Evolutionary conservation across 331 rosid species (phyloP), one percentile per base, ranked within the genome.

Genomic region (Quercus tomentella): DNA sequence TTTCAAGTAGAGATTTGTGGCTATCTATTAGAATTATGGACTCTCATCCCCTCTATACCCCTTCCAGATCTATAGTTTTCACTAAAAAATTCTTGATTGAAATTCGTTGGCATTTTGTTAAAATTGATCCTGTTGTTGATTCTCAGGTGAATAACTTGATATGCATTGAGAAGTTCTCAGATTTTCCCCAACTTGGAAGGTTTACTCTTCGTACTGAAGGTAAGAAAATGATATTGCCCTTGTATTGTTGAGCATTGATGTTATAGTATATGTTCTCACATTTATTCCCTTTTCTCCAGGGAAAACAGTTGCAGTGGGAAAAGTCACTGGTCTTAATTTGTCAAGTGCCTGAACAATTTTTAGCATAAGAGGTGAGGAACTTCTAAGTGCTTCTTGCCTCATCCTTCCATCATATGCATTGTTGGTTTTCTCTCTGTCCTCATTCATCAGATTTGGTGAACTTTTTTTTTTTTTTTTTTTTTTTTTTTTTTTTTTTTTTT

Each of bases 161-260:
- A 79, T 93, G 99, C 79, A 5, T 93, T 14, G 99, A 96, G 88
- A 92, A 87, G 82, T 96, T 96, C 66, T 31, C 95, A 15, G 90
- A 90, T 68, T 87, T 89, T 76, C 92, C 97, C 2, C 99, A 93
- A 77, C 97, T 96, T 18, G 99, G 99, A 84, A 89, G 99, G 87
- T 96, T 96, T 76, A 96, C 99, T 56, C 98, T 96, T 81, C 99
- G 99, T 25, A 91, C 93, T 41, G 99, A 96, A 88, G 98, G 99
- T 96, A 76, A 84, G 69, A 56, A 55, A 56, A 30, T 37, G 73
- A 45, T 73, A 56, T 67, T 69, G 60, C 7, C 73, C 20, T 41
- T 33, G 45, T 69, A 22, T 80, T 74, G 56, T 62, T n/a, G 20
- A 45, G 73, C 52, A 35, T 78, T 77, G 30, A 31, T 73, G 55